phyloP scores from a whole-genome alignment of 495 filamentous ascomycete species.

The Jackrogersella minutella region DNA sequence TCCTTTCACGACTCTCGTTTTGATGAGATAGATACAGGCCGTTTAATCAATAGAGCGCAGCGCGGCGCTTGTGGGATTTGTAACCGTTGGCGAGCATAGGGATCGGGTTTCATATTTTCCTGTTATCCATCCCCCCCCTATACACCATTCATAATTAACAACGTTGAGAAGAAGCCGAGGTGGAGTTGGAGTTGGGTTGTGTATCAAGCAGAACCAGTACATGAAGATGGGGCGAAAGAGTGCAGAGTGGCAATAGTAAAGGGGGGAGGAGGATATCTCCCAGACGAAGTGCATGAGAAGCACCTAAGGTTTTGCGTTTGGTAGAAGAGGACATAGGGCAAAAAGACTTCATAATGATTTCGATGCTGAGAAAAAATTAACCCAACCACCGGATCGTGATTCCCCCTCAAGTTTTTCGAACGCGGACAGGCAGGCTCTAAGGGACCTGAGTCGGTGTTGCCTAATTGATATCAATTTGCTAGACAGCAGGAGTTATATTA shows the following conservation, averaged over 20 bases:
- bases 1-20: slow-evolving; percentile 49
- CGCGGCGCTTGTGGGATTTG: slow-evolving; percentile 47
- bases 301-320: slow-evolving; percentile 32
- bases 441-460: slow-evolving; percentile 1
- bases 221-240: slow-evolving; percentile 3
- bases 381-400: slow-evolving; percentile 19
- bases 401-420: slow-evolving; percentile 2
- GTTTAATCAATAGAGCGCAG: slow-evolving; percentile 48
- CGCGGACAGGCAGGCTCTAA: background rate
- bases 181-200: slow-evolving; percentile 11
- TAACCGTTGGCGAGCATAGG: slow-evolving; percentile 46
- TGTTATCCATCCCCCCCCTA: slow-evolving; percentile 42
- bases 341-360: slow-evolving; percentile 39
- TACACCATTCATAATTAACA: slow-evolving; percentile 46
- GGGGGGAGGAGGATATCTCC: slow-evolving; percentile 34
- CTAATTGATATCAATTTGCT: background rate
- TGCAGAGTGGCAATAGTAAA: slow-evolving; percentile 38
- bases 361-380: slow-evolving; percentile 14
- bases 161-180: slow-evolving; percentile 13
- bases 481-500: background rate
- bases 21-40: slow-evolving; percentile 48
- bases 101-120: slow-evolving; percentile 42
- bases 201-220: slow-evolving; percentile 36
- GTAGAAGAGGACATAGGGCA: slow-evolving; percentile 44
- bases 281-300: slow-evolving; percentile 31